Evolutionary conservation across 192 early-diverging fungal genomes (phyloP), one percentile per base, ranked within the genome.

Genomic region (Paraglomus brasilianum): DNA sequence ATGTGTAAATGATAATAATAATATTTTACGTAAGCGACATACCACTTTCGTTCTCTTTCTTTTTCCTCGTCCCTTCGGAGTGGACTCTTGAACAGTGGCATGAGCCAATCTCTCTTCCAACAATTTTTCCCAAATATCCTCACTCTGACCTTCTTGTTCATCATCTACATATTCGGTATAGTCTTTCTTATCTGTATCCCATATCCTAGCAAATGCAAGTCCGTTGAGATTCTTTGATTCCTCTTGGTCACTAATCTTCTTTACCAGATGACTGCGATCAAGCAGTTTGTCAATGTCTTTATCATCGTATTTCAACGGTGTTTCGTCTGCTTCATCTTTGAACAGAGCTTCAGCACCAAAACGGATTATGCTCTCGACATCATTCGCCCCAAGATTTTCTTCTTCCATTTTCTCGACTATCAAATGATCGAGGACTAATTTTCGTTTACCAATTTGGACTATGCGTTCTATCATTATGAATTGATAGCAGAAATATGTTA

Each of bases 371-470:
- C 75, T 78, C 59, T 85, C 81, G 0, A 90, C 69, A 51, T 91
- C 87, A 9, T 82, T 75, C 1, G 78, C 69, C 40, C 83, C 80
- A 10, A 82, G 45, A 8, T 80, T 78, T 40, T 86, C 80, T 17
- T 84, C 82, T 24, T 81, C 80, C 91, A 91, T 89, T 21, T 78
- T 80, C 49, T 87, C 87, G 13, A 93, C 89, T 39, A 93, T 83
- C 24, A 93, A 69, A 72, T 91, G 88, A 74, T 92, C 87, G 41
- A 90, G 69, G 0, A 88, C 85, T 72, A 92, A 81, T 74, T 93
- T 93, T 59, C 81, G 80, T 65, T 90, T 92, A 11, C 83, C 89
- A 0, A 88, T 80, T 69, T 92, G 85, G 8, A 92, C 70, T 53
- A 93, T 89, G n/a, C 81, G 78, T 63, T 88, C 89, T 78, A 46